Evolutionary conservation across 352 stramenopile genomes (phyloP), one percentile per base, ranked within the genome.

Genomic region (Phytophthora macrochlamydospora): DNA sequence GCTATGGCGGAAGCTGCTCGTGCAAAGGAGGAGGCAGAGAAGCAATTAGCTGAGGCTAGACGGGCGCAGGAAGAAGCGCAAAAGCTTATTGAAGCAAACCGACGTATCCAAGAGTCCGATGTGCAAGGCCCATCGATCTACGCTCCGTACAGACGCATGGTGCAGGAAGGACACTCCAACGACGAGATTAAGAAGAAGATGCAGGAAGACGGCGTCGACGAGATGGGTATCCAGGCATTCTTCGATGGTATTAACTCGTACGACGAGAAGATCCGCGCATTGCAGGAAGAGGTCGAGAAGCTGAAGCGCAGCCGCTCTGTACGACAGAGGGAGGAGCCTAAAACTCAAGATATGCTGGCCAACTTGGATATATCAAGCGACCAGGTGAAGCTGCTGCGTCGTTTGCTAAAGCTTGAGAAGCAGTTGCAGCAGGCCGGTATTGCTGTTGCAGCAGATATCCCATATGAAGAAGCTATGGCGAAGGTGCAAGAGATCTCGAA

Each of bases 401-500:
- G 87, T 61, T 49, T 95, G 59, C 60, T 93, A 12, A 94, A 94
- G 62, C 73, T 95, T 2, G 87, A 95, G 42, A 93, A 93, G 65
- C 87, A 94, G 61, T 57, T 95, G 57, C 79, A 91, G 45, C 75
- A 92, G 43, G 87, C 87, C 56, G 87, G 87, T 87, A 95, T 95
- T 66, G 85, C 84, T 54, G 85, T 98, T 48, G 91, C 91, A 31
- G 92, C 94, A 24, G 92, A 98, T 81, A 98, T 98, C 79, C 86
- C 92, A 35, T 98, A 97, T 65, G 90, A 97, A 67, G 87, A 97
- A 71, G 92, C 91, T 28, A 95, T 97, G 67, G 76, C 76, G 8
- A 97, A 97, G 73, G 89, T 98, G 30, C 81, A 90, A 55, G 84
- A 94, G 58, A 98, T 98, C 53, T 84, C 89, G n/a, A 87, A 74